Evolutionary conservation across 2,329 filamentous ascomycete genomes (phyloP).

Genomic region (Tolypocladium cylindrosporum): DNA sequence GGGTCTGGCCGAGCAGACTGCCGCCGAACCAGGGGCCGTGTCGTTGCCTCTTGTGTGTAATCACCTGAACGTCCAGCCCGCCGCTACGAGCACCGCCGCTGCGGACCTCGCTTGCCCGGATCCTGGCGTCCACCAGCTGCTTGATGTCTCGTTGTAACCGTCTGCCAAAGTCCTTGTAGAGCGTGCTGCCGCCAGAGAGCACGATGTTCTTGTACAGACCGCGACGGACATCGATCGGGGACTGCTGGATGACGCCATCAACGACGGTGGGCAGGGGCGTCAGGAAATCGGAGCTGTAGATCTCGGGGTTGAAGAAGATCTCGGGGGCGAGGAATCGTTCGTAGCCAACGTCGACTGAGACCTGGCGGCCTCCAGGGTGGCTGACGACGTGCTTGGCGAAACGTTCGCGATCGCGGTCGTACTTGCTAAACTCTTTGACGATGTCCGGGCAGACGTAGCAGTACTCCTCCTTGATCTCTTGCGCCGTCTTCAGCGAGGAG

Average conservation of each 20-base stretch:
- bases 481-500: constrained; percentile 92
- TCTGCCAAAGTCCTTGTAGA: constrained; percentile 97
- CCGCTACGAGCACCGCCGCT: constrained; percentile 90
- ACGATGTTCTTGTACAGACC: constrained; percentile 99
- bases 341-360: constrained; percentile 88
- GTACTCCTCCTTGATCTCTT: constrained; percentile 97
- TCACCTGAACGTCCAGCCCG: constrained; percentile 91
- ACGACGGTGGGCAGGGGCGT: constrained; percentile 91
- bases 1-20: constrained; percentile 90
- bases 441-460: constrained; percentile 98
- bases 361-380: constrained; percentile 74
- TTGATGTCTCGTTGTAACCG: constrained; percentile 95
- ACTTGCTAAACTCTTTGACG: constrained; percentile 94
- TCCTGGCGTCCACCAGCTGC: constrained; percentile 86
- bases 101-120: constrained; percentile 81
- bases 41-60: constrained; percentile 92
- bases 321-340: constrained; percentile 96
- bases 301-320: constrained; percentile 99
- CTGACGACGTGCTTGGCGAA: constrained; percentile 86
- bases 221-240: constrained; percentile 92
- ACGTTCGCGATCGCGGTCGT: constrained; percentile 83
- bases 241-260: constrained; percentile 93
- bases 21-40: constrained; percentile 99
- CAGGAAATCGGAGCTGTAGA: constrained; percentile 97
- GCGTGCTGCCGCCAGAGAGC: constrained; percentile 86